Evolutionary conservation across 2,329 filamentous ascomycete genomes (phyloP), one percentile per base, ranked within the genome.

Genomic region (Microascus cirrosus): DNA sequence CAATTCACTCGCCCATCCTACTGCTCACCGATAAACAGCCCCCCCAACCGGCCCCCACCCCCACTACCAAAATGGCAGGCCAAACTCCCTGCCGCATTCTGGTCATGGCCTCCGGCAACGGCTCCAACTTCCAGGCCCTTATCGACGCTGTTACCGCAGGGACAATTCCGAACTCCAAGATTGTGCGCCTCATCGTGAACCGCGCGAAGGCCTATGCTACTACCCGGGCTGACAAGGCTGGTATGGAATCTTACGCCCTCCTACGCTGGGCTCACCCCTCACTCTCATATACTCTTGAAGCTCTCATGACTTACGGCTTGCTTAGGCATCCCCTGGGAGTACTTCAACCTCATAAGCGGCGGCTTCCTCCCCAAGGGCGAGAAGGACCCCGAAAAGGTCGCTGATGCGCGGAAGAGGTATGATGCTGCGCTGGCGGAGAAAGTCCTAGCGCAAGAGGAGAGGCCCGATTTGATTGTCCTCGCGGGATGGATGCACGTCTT

Each of bases 401-500:
- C 73, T 18, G 77, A 81, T 50, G 86, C 83, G 1, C 81, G 90
- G 25, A 73, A 78, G 53, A 77, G 77, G 57, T 95, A 94, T 70
- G 90, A 95, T 68, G 80, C 83, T 15, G 88, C 89, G 51, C 76
- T 95, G 61, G 88, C 89, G 0, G 70, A 78, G 50, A 77, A 86
- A 60, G 79, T 95, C 56, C 74, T 93, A 25, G 61, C 63, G 8
- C 59, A 58, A 18, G 63, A 66, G 2, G 80, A 86, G 61, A 71
- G 71, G 59, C 90, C 90, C 0, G 82, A 92, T 58, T 71, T 95
- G 58, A 83, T 95, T 54, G 86, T 94, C 10, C 87, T 91, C 63
- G 86, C 89, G 3, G 90, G 91, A 2, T 95, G 89, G 80, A 95
- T 95, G 90, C 86, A 94, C 69, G 86, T 95, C 59, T 80, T 95